Conservation (phyloP, 345 rosid species). For the Citropsis articulata region DNA sequence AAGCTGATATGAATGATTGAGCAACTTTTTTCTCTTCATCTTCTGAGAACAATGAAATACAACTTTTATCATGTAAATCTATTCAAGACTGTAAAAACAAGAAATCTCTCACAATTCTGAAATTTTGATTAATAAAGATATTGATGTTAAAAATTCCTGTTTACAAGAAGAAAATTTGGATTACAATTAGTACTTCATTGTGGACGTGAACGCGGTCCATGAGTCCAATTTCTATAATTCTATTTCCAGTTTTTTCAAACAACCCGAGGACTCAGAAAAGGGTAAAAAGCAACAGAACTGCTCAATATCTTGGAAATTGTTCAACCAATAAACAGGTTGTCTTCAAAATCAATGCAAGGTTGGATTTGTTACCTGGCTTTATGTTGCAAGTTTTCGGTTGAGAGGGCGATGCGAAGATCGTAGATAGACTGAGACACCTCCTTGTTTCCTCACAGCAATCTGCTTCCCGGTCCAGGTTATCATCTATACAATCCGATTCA, state of each 20-base stretch:
- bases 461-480: conserved; percentile 6
- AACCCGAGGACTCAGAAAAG: too few relatives aligned
- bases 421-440: conserved; percentile 12
- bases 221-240: too few relatives aligned
- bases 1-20: conserved; percentile 43
- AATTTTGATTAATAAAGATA: not conserved
- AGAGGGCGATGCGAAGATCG: conserved; percentile 8
- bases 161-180: not conserved
- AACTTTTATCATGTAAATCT: conserved; percentile 22
- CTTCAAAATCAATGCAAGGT: not conserved
- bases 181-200: not conserved
- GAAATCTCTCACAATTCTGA: not conserved
- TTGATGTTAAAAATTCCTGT: not conserved
- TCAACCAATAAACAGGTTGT: not conserved
- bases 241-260: too few relatives aligned
- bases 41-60: conserved; percentile 30
- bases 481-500: conserved; percentile 10
- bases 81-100: not conserved
- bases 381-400: conserved; percentile 16
- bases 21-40: conserved; percentile 56
- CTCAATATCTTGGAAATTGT: not conserved
- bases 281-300: not conserved
- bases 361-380: conserved; percentile 27
- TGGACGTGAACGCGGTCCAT: too few relatives aligned
- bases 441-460: conserved; percentile 13